These are phyloP conservation scores for Phaeomoniella chlamydospora DNA, from an alignment of 2,329 filamentous ascomycete species.

Conservation along the genomic window DNA sequence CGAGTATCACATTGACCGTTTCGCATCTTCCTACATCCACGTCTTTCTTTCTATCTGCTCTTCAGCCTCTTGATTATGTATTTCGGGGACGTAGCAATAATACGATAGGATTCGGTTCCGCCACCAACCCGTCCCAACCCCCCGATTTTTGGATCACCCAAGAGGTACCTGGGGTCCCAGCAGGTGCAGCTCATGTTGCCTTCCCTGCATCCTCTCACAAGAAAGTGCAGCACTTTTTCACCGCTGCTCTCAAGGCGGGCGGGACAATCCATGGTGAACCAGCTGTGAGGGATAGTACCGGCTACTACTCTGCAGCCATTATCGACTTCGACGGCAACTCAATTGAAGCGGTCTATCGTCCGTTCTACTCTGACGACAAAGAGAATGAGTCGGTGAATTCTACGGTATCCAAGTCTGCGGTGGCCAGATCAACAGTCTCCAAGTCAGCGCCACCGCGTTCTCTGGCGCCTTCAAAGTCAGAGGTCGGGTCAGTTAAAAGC, in stretches of 20 bases:
- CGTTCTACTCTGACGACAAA: slow-evolving; percentile 15
- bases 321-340: slow-evolving; percentile 73
- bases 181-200: slow-evolving; percentile 45
- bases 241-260: slow-evolving; percentile 51
- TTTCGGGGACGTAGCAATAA: slow-evolving; percentile 51
- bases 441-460: not conserved
- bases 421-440: not conserved
- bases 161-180: slow-evolving; percentile 37
- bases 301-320: slow-evolving; percentile 49
- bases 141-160: slow-evolving; percentile 52
- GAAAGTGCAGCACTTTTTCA: slow-evolving; percentile 58
- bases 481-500: not conserved
- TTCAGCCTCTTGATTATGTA: slow-evolving; percentile 63
- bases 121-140: slow-evolving; percentile 32
- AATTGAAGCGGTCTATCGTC: slow-evolving; percentile 59
- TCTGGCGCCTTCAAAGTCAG: not conserved
- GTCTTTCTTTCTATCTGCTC: slow-evolving; percentile 69
- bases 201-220: slow-evolving; percentile 53
- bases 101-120: slow-evolving; percentile 42
- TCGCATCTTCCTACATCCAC: slow-evolving; percentile 64
- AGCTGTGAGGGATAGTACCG: slow-evolving; percentile 34
- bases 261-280: slow-evolving; percentile 44
- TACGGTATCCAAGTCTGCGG: slow-evolving; percentile 8
- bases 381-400: no score
- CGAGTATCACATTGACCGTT: slow-evolving; percentile 53